phyloP scores from a whole-genome alignment of 768 basidiomycete species.

The Lyophyllum shimeji region DNA sequence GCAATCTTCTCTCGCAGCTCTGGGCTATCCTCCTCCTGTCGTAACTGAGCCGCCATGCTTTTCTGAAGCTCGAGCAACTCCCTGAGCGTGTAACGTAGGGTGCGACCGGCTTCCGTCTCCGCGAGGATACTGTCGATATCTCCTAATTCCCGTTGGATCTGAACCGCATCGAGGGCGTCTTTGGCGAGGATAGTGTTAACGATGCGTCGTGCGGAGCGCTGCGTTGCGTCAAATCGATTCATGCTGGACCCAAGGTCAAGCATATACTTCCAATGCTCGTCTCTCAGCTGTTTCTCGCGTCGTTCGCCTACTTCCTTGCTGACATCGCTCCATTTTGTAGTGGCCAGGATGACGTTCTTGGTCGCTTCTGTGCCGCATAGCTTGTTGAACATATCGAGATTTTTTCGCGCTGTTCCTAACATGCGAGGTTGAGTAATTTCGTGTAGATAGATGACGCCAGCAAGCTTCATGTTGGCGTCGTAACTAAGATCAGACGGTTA shows the following conservation, averaged over 20 bases:
- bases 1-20: not conserved
- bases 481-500: constrained; percentile 17
- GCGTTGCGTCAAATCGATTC: constrained; percentile 13
- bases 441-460: constrained; percentile 31
- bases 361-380: constrained; percentile 45
- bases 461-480: constrained; percentile 22
- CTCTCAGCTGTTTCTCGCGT: constrained; percentile 15
- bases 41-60: constrained; percentile 1
- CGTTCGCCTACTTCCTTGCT: constrained; percentile 6
- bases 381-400: constrained; percentile 48
- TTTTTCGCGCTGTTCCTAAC: constrained; percentile 41
- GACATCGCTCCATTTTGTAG: constrained; percentile 49
- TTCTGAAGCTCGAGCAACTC: constrained; percentile 16
- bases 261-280: constrained; percentile 18
- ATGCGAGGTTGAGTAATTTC: constrained; percentile 37
- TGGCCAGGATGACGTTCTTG: constrained; percentile 46
- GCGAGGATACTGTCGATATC: constrained; percentile 14
- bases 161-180: constrained; percentile 11
- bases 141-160: constrained; percentile 16
- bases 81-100: constrained; percentile 13
- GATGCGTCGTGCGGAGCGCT: constrained; percentile 14
- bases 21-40: not conserved
- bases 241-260: constrained; percentile 13
- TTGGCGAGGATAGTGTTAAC: constrained; percentile 15
- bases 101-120: constrained; percentile 16